Evolutionary conservation across 257 asterid species (phyloP), one percentile per base, ranked within the genome.

Genomic region (Ligustrum vulgare): DNA sequence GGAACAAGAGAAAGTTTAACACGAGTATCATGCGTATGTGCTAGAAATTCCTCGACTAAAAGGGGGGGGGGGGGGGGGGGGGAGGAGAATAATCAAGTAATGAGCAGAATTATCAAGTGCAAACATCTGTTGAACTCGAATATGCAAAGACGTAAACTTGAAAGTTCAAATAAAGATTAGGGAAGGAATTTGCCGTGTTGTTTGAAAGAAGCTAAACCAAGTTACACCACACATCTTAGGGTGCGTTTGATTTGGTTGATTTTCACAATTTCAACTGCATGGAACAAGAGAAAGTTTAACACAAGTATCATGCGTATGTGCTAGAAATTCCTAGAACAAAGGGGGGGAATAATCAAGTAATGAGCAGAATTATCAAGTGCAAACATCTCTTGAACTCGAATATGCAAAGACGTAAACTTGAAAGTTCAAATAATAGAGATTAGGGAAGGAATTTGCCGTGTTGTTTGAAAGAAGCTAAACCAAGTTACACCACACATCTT

Each of bases 261-360:
- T 87, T 91, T 63, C 92, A 82, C 83, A 92, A 81, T 75, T 86
- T 86, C 84, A 94, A 75, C 99, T 94, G 95, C 94, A 77, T 25
- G 31, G 15, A 49, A 47, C 28, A 2, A 56, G 58, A 67, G 20
- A 76, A 0, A 54, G 45, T 67, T 58, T 18, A 69, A 70, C 12
- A 39, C 18, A 8, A 15, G n/a, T 54, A 75, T 63, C 71, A 34
- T 58, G 72, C 58, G 63, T 67, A 5, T 5, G 32, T 25, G 33
- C 67, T 62, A 69, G 18, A 34, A 63, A 37, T 45, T 45, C 56
- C 56, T 45, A 7, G 20, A 45, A 7, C 4, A 45, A n/a, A n/a
- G n/a, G n/a, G n/a, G n/a, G n/a, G n/a, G 7, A 13, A 45, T 45
- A 45, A 4, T 15, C 20, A 15, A 45, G 56, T 45, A 4, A 12